Percentiles rank a stretch among this genome's conserved stretches.
phyloP scores from a whole-genome alignment of 2,329 filamentous ascomycete genomes.

The Botrytis porri region DNA sequence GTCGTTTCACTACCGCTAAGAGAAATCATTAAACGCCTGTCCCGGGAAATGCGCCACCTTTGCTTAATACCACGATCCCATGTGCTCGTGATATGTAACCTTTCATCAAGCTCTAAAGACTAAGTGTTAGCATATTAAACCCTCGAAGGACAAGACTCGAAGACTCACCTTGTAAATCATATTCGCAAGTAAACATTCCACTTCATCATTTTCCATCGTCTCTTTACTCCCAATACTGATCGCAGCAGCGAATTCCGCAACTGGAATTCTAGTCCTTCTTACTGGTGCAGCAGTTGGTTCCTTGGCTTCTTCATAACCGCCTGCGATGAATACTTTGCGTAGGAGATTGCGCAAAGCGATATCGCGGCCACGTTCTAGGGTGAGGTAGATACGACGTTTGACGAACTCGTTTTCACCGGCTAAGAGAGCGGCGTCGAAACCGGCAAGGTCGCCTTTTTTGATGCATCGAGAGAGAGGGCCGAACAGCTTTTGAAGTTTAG shows the following conservation, averaged over 20 bases:
- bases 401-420: conserved; percentile 90
- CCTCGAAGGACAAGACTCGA: not conserved
- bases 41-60: conserved; percentile 88
- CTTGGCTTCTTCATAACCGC: conserved; percentile 76
- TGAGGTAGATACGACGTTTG: conserved; percentile 88
- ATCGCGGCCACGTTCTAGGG: conserved; percentile 86
- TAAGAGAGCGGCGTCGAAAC: conserved; percentile 78
- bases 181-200: conserved; percentile 91
- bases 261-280: conserved; percentile 72
- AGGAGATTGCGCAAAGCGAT: conserved; percentile 89
- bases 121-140: conserved; percentile 5
- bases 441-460: conserved; percentile 74
- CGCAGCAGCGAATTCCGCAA: conserved; percentile 81
- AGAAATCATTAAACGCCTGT: conserved; percentile 59
- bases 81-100: conserved; percentile 93
- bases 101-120: conserved; percentile 63
- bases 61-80: conserved; percentile 88
- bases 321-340: conserved; percentile 83
- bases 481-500: conserved; percentile 74
- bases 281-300: conserved; percentile 61
- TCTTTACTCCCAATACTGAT: conserved; percentile 69
- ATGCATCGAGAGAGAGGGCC: conserved; percentile 75
- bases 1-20: no score
- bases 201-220: conserved; percentile 80
- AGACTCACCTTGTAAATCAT: conserved; percentile 91